These are phyloP conservation scores for Xylariales sp. DNA, from an alignment of 2,329 filamentous ascomycete genomes.

Conservation along the genomic window DNA sequence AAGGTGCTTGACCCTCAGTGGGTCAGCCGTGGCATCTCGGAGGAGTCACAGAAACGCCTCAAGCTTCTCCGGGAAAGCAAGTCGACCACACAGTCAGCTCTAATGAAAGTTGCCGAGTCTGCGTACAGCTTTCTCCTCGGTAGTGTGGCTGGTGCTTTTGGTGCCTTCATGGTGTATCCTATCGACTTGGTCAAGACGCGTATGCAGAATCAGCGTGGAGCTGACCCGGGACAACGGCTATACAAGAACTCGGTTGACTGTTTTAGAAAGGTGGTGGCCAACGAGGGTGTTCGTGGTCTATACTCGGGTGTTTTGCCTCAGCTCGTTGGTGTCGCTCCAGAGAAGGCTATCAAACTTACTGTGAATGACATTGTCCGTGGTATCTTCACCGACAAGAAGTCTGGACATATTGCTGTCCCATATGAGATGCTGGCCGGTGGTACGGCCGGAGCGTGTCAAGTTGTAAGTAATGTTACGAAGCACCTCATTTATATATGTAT, in stretches of 20 bases:
- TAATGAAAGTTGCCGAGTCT: constrained; percentile 78
- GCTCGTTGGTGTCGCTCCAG: constrained; percentile 96
- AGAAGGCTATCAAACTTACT: constrained; percentile 99
- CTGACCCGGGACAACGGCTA: constrained; percentile 83
- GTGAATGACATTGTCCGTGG: constrained; percentile 93
- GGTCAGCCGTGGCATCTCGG: constrained; percentile 71
- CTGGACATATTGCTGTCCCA: constrained; percentile 75
- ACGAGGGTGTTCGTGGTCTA: constrained; percentile 88
- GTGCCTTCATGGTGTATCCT: constrained; percentile 99
- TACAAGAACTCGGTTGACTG: constrained; percentile 99
- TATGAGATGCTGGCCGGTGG: constrained; percentile 90
- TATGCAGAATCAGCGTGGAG: constrained; percentile 94
- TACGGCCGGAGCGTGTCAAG: constrained; percentile 91
- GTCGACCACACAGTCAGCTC: constrained; percentile 65
- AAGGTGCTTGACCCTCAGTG: constrained; percentile 96
- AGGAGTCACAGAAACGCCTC: constrained; percentile 55
- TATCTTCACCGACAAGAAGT: constrained; percentile 77
- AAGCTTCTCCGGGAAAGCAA: constrained; percentile 58
- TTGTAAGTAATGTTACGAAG: constrained; percentile 68
- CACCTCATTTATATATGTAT: background rate
- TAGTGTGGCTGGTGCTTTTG: constrained; percentile 92
- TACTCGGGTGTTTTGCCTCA: constrained; percentile 97
- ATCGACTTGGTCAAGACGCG: constrained; percentile 99
- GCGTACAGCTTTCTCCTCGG: constrained; percentile 91
- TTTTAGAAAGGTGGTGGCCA: constrained; percentile 89